Evolutionary conservation across 2,329 filamentous ascomycete species (phyloP).

Genomic region (Ceratocystis lukuohia): DNA sequence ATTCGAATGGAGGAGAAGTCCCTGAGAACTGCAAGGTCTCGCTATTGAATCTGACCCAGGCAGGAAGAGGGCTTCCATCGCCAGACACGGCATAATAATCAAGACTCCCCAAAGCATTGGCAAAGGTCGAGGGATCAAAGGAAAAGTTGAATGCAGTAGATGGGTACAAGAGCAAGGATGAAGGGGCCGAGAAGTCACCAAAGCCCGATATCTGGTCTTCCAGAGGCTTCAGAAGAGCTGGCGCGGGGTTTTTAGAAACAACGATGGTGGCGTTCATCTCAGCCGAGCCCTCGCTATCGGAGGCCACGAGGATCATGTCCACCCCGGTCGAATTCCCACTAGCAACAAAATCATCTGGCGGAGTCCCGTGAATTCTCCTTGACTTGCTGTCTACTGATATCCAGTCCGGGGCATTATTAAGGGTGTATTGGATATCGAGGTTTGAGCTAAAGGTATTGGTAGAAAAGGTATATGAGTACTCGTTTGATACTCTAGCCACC

Average conservation of each 20-base stretch:
- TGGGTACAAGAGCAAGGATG: slow-evolving; percentile 43
- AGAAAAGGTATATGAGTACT: slow-evolving; percentile 60
- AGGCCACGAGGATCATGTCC: slow-evolving; percentile 54
- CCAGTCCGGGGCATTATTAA: slow-evolving; percentile 56
- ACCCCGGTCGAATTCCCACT: slow-evolving; percentile 42
- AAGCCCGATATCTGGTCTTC: slow-evolving; percentile 43
- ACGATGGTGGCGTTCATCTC: slow-evolving; percentile 57
- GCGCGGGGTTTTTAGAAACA: slow-evolving; percentile 45
- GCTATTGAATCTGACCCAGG: slow-evolving; percentile 68
- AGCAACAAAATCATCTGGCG: slow-evolving; percentile 37
- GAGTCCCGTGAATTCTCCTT: slow-evolving; percentile 58
- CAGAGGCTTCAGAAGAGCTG: slow-evolving; percentile 42
- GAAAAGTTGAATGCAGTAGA: slow-evolving; percentile 39
- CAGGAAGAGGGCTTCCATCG: slow-evolving; percentile 69
- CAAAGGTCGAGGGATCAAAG: slow-evolving; percentile 50
- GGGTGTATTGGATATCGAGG: slow-evolving; percentile 48
- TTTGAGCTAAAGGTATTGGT: slow-evolving; percentile 57
- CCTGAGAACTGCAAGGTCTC: slow-evolving; percentile 54
- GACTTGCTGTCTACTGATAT: slow-evolving; percentile 53
- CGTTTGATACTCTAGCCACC: slow-evolving; percentile 53
- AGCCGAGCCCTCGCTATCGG: slow-evolving; percentile 49
- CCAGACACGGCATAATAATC: slow-evolving; percentile 66
- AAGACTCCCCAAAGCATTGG: slow-evolving; percentile 36
- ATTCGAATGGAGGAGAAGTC: slow-evolving; percentile 50
- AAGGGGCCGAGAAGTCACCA: slow-evolving; percentile 47